Evolutionary conservation across 345 rosid species (phyloP), one percentile per base, ranked within the genome.

Genomic region (Hibiscus trionum): DNA sequence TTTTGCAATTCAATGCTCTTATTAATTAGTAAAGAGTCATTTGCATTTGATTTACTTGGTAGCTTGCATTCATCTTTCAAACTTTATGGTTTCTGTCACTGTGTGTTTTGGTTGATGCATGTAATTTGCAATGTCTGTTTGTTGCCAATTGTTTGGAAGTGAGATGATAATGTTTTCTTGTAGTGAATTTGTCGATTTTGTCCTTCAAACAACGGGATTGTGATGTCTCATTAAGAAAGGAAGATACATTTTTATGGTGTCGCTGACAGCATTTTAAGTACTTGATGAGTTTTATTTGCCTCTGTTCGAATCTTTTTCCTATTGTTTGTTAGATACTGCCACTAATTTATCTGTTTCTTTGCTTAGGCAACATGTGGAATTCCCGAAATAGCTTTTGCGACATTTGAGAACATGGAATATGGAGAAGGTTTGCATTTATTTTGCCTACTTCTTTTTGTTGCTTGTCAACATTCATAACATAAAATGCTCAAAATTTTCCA

Each of bases 351-450:
- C 61, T 73, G 71, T 61, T 69, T 78, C 59, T 27, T 73, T 73
- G 52, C 75, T 26, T 83, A 91, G 97, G 98, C 97, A 75, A 86
- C 95, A 71, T 91, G 96, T 49, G 96, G 97, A 77, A 86, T 91
- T 80, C 98, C 98, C 5, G 97, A 94, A 81, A 83, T 94, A 78
- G 91, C 96, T 81, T 84, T 87, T 83, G 42, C 97, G 29, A 94
- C 97, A 50, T 94, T 90, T 76, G 97, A 94, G 85, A 94, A 91
- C 81, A 94, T 94, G 98, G 97, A 91, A 86, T 94, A 88, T 37
- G 96, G 95, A 80, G 97, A 91, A 94, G 98, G 98, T 94, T 81
- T 72, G 80, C 60, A 50, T 77, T 35, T 62, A 7, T 55, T 62
- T 24, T 11, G 21, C 12, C 57, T 9, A 26, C 52, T 74, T n/a